These are phyloP conservation scores for Cyberlindnera saturnus DNA, from an alignment of 805 yeast species.

Conservation along the genomic window DNA sequence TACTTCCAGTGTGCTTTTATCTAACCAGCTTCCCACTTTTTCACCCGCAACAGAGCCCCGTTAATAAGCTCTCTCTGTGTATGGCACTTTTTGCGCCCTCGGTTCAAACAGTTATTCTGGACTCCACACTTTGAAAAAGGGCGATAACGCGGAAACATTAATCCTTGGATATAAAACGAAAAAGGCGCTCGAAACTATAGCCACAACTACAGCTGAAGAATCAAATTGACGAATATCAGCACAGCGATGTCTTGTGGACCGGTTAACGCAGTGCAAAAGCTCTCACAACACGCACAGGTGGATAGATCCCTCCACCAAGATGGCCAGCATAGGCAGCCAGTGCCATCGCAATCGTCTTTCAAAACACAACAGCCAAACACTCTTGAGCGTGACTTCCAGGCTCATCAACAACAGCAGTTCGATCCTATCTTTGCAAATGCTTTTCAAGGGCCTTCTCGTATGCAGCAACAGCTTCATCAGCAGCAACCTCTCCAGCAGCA, in stretches of 20 bases:
- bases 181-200: too few species aligned
- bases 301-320: slow-evolving; percentile 23
- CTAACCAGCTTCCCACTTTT: too few species aligned
- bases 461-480: slow-evolving; percentile 2
- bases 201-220: too few species aligned
- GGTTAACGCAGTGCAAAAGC: slow-evolving; percentile 20
- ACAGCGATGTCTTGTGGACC: slow-evolving; percentile 21
- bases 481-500: slow-evolving; percentile 5
- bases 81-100: too few species aligned
- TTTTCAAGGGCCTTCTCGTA: slow-evolving; percentile 2
- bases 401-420: slow-evolving; percentile 9
- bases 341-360: slow-evolving; percentile 3
- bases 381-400: slow-evolving; percentile 17
- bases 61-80: too few species aligned
- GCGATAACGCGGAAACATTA: too few species aligned
- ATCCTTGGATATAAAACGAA: too few species aligned
- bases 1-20: too few species aligned
- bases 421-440: slow-evolving; percentile 8
- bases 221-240: neutral
- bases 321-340: slow-evolving; percentile 8
- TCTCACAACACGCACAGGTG: slow-evolving; percentile 18
- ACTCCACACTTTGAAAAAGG: too few species aligned
- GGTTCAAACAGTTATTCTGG: too few species aligned
- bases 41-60: too few species aligned
- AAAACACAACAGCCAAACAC: slow-evolving; percentile 12